A percentile compares a stretch with the other conserved stretches of the same genome.
phyloP scores from a whole-genome alignment of 2,329 filamentous ascomycete genomes.

The Tolypocladium sp. region DNA sequence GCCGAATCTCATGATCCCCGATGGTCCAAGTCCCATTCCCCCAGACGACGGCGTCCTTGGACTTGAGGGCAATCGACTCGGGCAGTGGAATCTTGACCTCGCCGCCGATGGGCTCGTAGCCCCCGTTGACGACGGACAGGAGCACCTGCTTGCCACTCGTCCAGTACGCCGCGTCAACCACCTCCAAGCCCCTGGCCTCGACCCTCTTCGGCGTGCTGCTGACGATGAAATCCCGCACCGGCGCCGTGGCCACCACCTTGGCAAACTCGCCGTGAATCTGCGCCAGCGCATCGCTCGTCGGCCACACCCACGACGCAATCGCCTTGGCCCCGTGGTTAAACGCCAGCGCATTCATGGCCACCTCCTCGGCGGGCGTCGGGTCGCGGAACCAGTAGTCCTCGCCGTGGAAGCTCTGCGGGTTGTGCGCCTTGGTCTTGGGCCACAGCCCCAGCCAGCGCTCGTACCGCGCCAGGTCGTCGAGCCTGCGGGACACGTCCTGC shows the following conservation, averaged over 20 bases:
- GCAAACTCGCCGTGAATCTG: constrained; percentile 29
- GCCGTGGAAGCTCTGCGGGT: constrained; percentile 38
- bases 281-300: constrained; percentile 25
- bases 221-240: constrained; percentile 30
- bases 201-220: constrained; percentile 14
- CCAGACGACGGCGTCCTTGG: constrained; percentile 7
- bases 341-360: constrained; percentile 34
- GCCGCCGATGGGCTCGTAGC: constrained; percentile 7
- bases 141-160: constrained; percentile 7
- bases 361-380: constrained; percentile 31
- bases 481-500: constrained; percentile 36
- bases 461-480: constrained; percentile 28
- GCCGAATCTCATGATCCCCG: constrained; percentile 1
- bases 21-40: constrained; percentile 10
- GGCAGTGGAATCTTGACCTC: constrained; percentile 9
- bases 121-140: constrained; percentile 13
- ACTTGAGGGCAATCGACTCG: constrained; percentile 1
- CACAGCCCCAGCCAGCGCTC: constrained; percentile 31
- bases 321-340: constrained; percentile 36
- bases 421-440: constrained; percentile 33
- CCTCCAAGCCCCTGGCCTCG: not conserved
- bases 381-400: constrained; percentile 38
- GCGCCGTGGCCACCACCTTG: constrained; percentile 21
- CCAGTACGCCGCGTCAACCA: constrained; percentile 15
- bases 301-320: constrained; percentile 37